These are phyloP conservation scores for Coemansia guatemalensis DNA, from an alignment of 192 early-diverging fungal species.

Conservation along the genomic window DNA sequence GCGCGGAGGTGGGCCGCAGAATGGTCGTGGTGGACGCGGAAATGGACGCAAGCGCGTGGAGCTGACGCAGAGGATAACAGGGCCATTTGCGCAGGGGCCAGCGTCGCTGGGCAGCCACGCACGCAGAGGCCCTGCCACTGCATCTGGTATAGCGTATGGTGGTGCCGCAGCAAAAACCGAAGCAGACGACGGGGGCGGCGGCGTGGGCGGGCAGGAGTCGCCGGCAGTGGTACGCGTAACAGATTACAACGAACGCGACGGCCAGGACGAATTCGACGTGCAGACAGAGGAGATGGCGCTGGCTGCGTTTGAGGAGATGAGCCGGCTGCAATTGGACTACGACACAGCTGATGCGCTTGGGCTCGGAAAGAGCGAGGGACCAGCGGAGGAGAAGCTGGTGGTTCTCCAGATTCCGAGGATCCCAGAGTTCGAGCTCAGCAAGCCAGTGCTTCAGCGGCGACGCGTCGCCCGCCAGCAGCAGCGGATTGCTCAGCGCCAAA, in stretches of 20 bases:
- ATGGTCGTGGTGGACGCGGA: background rate
- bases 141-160: background rate
- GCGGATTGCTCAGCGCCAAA: constrained; percentile 11
- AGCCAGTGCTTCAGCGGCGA: constrained; percentile 18
- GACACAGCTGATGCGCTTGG: constrained; percentile 11
- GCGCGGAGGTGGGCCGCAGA: constrained; percentile 3
- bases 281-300: constrained; percentile 51
- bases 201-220: too few relatives aligned
- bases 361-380: background rate
- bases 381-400: constrained; percentile 20
- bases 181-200: background rate
- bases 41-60: constrained; percentile 10
- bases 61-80: constrained; percentile 25
- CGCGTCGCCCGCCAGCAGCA: constrained; percentile 15
- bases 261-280: too few relatives aligned
- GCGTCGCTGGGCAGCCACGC: constrained; percentile 20
- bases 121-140: background rate
- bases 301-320: constrained; percentile 22
- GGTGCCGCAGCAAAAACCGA: background rate
- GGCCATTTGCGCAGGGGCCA: constrained; percentile 48
- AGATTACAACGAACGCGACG: constrained; percentile 21
- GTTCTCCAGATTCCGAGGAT: constrained; percentile 36
- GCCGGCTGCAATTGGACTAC: constrained; percentile 18
- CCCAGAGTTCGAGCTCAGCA: constrained; percentile 38
- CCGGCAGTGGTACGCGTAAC: constrained; percentile 13